These are phyloP conservation scores for Solanum pimpinellifolium DNA, from an alignment of 257 asterid genomes.

Conservation along the genomic window DNA sequence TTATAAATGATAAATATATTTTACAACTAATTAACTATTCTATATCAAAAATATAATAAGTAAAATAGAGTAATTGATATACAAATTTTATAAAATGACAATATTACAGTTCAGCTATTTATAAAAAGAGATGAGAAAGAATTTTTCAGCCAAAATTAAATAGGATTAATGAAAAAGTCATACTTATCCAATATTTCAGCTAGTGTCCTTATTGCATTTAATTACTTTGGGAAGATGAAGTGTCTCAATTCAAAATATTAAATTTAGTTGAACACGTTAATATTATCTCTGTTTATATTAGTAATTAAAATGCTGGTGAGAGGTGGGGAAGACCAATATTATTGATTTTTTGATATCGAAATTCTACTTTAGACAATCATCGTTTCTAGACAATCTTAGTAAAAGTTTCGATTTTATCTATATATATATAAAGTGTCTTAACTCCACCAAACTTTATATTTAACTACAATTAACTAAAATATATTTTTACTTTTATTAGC, in stretches of 20 bases:
- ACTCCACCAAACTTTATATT: not conserved
- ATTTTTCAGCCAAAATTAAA: not conserved
- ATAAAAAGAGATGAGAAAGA: not conserved
- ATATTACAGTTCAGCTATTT: too few species aligned
- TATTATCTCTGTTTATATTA: not conserved
- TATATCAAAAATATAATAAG: too few species aligned
- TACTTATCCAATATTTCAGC: not conserved
- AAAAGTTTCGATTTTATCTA: not conserved
- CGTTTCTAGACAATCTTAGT: rapidly evolving
- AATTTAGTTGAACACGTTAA: not conserved
- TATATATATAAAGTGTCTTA: not conserved
- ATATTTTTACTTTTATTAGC: not conserved
- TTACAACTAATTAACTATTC: too few species aligned
- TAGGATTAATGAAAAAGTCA: not conserved
- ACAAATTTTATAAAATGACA: too few species aligned
- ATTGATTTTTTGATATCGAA: too few species aligned
- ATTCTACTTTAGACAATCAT: too few species aligned
- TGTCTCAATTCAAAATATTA: not conserved
- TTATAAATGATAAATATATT: too few species aligned
- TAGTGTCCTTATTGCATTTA: not conserved
- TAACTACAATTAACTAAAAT: not conserved
- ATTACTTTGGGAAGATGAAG: not conserved
- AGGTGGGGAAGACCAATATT: too few species aligned
- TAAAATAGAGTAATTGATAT: rapidly evolving
- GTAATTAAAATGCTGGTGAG: not conserved